These are phyloP conservation scores for Xylaria arbuscula DNA, from an alignment of 2,329 filamentous ascomycete genomes.

Conservation along the genomic window DNA sequence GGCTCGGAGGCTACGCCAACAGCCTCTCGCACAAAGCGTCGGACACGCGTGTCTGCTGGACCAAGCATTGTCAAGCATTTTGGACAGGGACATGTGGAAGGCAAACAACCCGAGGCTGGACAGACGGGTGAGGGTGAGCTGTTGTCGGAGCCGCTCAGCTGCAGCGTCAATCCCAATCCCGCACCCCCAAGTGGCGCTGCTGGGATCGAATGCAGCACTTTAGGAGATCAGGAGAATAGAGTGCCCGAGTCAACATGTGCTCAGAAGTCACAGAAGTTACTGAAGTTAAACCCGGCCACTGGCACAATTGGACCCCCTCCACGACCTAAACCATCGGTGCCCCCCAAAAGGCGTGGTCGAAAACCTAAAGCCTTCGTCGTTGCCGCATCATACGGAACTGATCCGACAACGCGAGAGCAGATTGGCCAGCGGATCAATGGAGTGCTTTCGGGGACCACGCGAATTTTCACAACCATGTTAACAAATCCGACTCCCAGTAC, in stretches of 20 bases:
- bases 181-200: neutral
- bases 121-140: slow-evolving; percentile 19
- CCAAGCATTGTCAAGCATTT: slow-evolving; percentile 39
- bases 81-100: slow-evolving; percentile 23
- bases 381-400: slow-evolving; percentile 68
- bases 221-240: slow-evolving; percentile 1
- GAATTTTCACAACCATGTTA: slow-evolving; percentile 44
- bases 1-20: slow-evolving; percentile 31
- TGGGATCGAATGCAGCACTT: neutral
- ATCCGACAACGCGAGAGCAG: slow-evolving; percentile 56
- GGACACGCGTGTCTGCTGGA: slow-evolving; percentile 33
- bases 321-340: slow-evolving; percentile 58
- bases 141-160: slow-evolving; percentile 8
- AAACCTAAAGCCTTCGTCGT: slow-evolving; percentile 59
- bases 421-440: slow-evolving; percentile 71
- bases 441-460: slow-evolving; percentile 62
- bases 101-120: neutral
- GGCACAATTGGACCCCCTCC: slow-evolving; percentile 72
- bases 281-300: slow-evolving; percentile 69
- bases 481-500: slow-evolving; percentile 20
- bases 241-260: slow-evolving; percentile 30
- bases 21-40: slow-evolving; percentile 34
- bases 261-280: slow-evolving; percentile 60
- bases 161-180: neutral
- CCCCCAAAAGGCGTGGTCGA: slow-evolving; percentile 51